Base-by-base conservation (phyloP, 257 asterid species). In the Lycium barbarum region DNA sequence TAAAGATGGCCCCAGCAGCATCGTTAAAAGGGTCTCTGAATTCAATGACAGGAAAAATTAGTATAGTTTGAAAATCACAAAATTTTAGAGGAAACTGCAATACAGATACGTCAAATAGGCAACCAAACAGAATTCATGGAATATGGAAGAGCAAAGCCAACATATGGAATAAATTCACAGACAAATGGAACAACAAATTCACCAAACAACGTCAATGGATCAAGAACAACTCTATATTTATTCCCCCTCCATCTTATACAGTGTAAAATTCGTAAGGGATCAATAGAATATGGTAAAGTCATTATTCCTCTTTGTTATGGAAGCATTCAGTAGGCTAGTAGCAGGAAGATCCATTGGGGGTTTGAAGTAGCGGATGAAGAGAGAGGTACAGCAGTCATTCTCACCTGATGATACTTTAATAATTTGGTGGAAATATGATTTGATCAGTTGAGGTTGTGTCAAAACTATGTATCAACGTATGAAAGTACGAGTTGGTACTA, bases 1-100 rank as follows among this genome's bases (percentile, higher is more conserved):
- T 86, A 93, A 85, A 61, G 89, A 86, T 76, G 93, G 91, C 66
- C 87, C 96, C 87, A 90, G 90, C 85, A 94, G 89, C 93, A 91
- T 88, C 85, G 86, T 88, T 79, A 88, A 58, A 51, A 94, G 88
- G 79, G 91, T 84, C 84, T 54, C 98, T 93, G 90, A 89, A 84
- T 55, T 86, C 70, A 61, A 11, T 15, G 6, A 61, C 8, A 81
- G 54, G 68, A 81, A 14, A 61, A 81, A 45, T 81, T 81, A 6
- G 71, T 38, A 38, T 38, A 70, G 79, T 70, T 70, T 18, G 18
- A 68, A 79, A 55, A 58, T 12, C 15, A 59, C 5, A 71, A 74
- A 78, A 65, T 73, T 11, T 73, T 49, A 66, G 36, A 26, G 83
- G 62, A 70, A 70, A 70, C 47, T 70, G 54, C 35, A 70, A 70